Evolutionary conservation across 225 moss, liverwort and hornwort species (phyloP), one percentile per base, ranked within the genome.

Genomic region (Marchantia polymorpha): DNA sequence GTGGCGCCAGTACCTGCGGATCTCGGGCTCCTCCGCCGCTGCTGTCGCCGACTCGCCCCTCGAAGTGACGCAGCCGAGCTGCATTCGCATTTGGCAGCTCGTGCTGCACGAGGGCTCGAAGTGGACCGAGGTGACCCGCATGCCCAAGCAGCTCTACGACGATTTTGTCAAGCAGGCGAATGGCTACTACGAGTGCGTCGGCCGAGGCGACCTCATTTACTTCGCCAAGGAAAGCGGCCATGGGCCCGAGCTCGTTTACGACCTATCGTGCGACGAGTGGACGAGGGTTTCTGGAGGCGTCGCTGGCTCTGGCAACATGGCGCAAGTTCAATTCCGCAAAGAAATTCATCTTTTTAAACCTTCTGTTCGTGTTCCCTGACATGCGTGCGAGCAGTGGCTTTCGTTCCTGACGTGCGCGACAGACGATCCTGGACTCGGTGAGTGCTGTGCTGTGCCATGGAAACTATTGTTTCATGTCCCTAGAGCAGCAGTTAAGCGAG

Each of bases 221-320:
- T 77, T 64, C 31, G 76, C 80, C 64, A 72, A 74, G 22, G 54
- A 63, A 60, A 53, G 25, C 29, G 66, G 66, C 7, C 50, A 39
- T 74, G 73, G 59, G 56, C 74, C 68, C 68, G 78, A 78, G 78
- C 46, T 63, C 50, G 29, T 61, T 22, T 29, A 77, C 49, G 52
- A 77, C 23, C 48, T 55, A 39, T 70, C 71, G 48, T 76, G 52
- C 8, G 27, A 59, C 52, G 66, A 64, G 69, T 30, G 25, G 71
- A 65, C 58, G 29, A 64, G 17, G 53, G 49, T 22, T 31, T 70
- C 39, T 47, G 56, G 30, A 13, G 6, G 56, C 47, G 47, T 30
- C n/a, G 39, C 39, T 39, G 19, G 30, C 30, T 69, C 56, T 79
- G 29, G 16, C 20, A 54, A 58, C 49, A 64, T n/a, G 16, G 4